Evolutionary conservation across 1,284 basidiomycete species (phyloP).

Genomic region (Taiwanofungus camphoratus): DNA sequence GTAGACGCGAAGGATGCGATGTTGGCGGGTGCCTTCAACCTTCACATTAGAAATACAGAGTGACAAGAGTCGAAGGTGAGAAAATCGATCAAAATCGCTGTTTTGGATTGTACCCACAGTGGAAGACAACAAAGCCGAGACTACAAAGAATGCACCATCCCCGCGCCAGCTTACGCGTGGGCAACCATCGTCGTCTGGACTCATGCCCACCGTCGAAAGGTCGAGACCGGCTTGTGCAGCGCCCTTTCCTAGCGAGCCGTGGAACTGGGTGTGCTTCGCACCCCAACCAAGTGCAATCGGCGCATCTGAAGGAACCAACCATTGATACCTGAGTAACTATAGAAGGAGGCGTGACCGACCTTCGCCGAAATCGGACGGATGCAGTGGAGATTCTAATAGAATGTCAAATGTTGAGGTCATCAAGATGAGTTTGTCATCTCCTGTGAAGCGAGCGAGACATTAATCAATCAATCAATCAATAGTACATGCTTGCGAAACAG

Average conservation of each 20-base stretch:
- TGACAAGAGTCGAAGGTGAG: not conserved
- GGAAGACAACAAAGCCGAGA: conserved; percentile 57
- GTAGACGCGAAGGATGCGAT: conserved; percentile 74
- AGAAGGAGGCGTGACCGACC: conserved; percentile 46
- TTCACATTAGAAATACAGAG: no score
- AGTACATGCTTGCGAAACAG: not conserved
- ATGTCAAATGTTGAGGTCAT: conserved; percentile 91
- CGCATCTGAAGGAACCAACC: conserved; percentile 50
- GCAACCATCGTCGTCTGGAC: conserved; percentile 67
- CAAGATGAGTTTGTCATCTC: conserved; percentile 76
- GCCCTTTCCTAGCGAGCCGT: conserved; percentile 90
- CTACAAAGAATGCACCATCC: conserved; percentile 85
- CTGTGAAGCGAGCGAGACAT: conserved; percentile 37
- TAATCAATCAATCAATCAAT: no score
- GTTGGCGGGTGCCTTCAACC: conserved; percentile 17
- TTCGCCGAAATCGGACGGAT: conserved; percentile 80
- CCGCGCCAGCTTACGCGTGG: conserved; percentile 91
- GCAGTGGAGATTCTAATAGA: conserved; percentile 72
- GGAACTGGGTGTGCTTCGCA: conserved; percentile 95
- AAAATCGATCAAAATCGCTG: not conserved
- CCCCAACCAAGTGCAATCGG: conserved; percentile 98
- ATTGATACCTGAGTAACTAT: no score
- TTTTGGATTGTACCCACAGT: not conserved
- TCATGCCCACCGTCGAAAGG: conserved; percentile 39
- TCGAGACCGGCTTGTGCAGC: conserved; percentile 61